Conservation (phyloP, 169 alveolate genomes). For the Cryptosporidium viatorum region DNA sequence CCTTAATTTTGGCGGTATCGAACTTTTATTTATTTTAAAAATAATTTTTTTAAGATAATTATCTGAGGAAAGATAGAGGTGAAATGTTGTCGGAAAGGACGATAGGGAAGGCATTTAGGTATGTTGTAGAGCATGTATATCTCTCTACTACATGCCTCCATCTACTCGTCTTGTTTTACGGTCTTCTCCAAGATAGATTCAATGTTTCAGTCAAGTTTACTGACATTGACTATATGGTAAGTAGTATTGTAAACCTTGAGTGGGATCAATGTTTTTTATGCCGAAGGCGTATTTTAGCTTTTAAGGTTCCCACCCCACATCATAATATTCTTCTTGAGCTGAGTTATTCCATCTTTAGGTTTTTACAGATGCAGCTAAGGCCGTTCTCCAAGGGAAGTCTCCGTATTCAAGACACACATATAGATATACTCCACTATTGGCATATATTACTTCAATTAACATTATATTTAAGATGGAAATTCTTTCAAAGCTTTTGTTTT, state of each 20-base stretch:
- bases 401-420: constrained; percentile 97
- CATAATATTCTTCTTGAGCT: neutral
- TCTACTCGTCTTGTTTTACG: constrained; percentile 75
- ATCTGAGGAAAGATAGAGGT: constrained; percentile 24
- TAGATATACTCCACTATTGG: constrained; percentile 97
- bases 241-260: neutral
- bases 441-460: constrained; percentile 78
- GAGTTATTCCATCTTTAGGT: constrained; percentile 80
- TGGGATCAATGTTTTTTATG: neutral
- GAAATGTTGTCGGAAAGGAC: constrained; percentile 66
- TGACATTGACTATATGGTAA: constrained; percentile 94
- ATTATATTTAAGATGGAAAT: constrained; percentile 83
- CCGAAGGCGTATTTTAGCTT: neutral
- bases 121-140: constrained; percentile 58
- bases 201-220: constrained; percentile 91
- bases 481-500: constrained; percentile 87
- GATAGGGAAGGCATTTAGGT: constrained; percentile 67
- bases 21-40: constrained; percentile 2
- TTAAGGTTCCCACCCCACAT: neutral
- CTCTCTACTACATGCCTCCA: constrained; percentile 60
- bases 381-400: constrained; percentile 91
- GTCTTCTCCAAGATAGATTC: constrained; percentile 78
- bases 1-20: constrained; percentile 69
- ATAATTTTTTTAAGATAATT: neutral
- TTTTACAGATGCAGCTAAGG: constrained; percentile 96